Evolutionary conservation across 2,329 filamentous ascomycete species (phyloP).

Genomic region (Stagonosporopsis vannaccii): DNA sequence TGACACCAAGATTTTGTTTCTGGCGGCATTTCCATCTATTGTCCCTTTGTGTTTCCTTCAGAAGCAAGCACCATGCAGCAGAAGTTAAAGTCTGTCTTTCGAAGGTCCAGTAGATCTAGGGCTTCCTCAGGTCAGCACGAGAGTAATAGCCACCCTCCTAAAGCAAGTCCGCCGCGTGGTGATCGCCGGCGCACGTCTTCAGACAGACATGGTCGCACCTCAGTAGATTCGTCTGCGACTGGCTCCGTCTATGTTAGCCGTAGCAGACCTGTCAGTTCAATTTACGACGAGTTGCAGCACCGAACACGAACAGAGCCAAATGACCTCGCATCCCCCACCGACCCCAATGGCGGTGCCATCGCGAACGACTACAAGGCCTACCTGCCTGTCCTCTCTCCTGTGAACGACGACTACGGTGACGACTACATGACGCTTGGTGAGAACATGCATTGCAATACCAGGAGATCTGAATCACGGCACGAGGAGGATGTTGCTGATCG

Average conservation of each 20-base stretch:
- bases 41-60: background rate
- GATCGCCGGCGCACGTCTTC: slow-evolving; percentile 4
- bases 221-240: slow-evolving; percentile 11
- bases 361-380: slow-evolving; percentile 34
- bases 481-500: slow-evolving; percentile 60
- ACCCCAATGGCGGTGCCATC: slow-evolving; percentile 22
- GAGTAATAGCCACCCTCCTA: background rate
- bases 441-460: slow-evolving; percentile 24
- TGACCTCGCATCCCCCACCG: slow-evolving; percentile 1
- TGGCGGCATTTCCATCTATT: background rate
- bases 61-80: slow-evolving; percentile 9
- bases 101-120: slow-evolving; percentile 11
- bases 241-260: slow-evolving; percentile 6
- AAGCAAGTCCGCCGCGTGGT: slow-evolving; percentile 4
- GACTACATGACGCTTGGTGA: slow-evolving; percentile 31
- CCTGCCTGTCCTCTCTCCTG: slow-evolving; percentile 24
- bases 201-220: slow-evolving; percentile 3
- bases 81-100: slow-evolving; percentile 19
- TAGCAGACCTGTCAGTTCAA: slow-evolving; percentile 23
- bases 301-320: background rate
- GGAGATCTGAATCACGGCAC: slow-evolving; percentile 46
- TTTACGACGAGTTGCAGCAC: slow-evolving; percentile 14
- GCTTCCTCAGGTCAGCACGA: background rate
- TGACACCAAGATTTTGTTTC: background rate
- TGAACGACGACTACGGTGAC: slow-evolving; percentile 15